Conservation (phyloP, 805 yeast species). For the Ogataea populi-albae region DNA sequence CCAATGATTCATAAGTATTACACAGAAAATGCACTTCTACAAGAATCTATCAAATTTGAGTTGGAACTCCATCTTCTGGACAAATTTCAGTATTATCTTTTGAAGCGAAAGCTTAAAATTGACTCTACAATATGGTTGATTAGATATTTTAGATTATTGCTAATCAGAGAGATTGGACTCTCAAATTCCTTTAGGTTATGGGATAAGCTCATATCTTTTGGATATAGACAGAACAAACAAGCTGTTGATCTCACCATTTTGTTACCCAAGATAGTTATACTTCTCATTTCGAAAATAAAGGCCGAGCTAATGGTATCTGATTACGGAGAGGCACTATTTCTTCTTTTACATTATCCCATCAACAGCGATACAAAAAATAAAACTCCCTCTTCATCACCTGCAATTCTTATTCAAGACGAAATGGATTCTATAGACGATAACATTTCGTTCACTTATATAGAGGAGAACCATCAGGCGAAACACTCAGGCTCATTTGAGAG, state of each 20-base stretch:
- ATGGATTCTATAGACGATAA: slow-evolving; percentile 9
- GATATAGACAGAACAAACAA: slow-evolving; percentile 16
- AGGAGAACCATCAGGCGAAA: slow-evolving; percentile 20
- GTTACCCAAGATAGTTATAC: slow-evolving; percentile 40
- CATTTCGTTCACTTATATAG: slow-evolving; percentile 23
- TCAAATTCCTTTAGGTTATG: slow-evolving; percentile 38
- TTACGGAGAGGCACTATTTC: slow-evolving; percentile 48
- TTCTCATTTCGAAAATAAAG: slow-evolving; percentile 42
- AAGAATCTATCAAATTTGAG: slow-evolving; percentile 48
- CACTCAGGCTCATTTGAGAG: slow-evolving; percentile 11
- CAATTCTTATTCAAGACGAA: slow-evolving; percentile 15
- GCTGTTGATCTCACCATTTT: slow-evolving; percentile 31
- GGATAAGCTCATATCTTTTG: slow-evolving; percentile 45
- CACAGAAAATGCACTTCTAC: slow-evolving; percentile 40
- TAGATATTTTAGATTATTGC: slow-evolving; percentile 46
- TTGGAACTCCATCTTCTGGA: slow-evolving; percentile 48
- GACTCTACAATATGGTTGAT: slow-evolving; percentile 56
- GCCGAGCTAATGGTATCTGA: slow-evolving; percentile 45
- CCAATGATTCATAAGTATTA: slow-evolving; percentile 37
- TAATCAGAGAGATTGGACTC: slow-evolving; percentile 47
- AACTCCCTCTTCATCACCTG: slow-evolving; percentile 11
- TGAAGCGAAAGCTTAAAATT: slow-evolving; percentile 42
- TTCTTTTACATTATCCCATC: slow-evolving; percentile 49
- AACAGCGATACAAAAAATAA: slow-evolving; percentile 7
- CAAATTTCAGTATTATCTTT: slow-evolving; percentile 44